phyloP scores from a whole-genome alignment of 169 alveolate species.

The Amoebophrya sp. region DNA sequence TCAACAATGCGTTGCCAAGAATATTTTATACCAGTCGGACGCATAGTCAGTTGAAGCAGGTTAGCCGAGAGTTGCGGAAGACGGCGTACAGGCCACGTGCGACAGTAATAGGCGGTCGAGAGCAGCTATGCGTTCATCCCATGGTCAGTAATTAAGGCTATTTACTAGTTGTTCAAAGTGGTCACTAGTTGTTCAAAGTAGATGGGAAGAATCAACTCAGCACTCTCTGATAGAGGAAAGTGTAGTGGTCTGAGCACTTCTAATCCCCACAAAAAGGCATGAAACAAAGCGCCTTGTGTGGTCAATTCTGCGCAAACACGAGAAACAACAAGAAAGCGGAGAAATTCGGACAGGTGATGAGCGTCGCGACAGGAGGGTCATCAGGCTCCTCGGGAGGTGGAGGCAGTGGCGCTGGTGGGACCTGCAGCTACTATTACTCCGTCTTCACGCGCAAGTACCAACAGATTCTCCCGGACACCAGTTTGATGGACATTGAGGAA shows the following conservation, averaged over 20 bases:
- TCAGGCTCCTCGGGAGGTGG: background rate
- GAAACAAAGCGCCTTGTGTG: background rate
- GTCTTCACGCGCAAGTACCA: background rate
- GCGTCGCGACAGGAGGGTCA: background rate
- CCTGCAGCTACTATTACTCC: background rate
- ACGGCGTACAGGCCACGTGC: background rate
- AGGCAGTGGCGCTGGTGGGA: background rate
- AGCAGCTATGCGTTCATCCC: background rate
- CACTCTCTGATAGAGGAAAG: too few relatives aligned
- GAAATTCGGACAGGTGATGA: background rate
- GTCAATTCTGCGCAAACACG: constrained; percentile 16
- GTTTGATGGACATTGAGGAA: background rate
- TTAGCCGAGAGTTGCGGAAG: background rate
- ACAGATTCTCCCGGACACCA: background rate
- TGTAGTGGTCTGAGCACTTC: too few relatives aligned
- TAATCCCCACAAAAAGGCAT: constrained; percentile 6
- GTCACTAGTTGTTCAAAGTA: too few relatives aligned
- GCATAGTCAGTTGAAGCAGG: constrained; percentile 33
- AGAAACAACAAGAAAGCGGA: background rate
- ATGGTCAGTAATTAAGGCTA: background rate
- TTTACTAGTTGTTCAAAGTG: too few relatives aligned
- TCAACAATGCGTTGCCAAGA: background rate
- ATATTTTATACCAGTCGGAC: constrained; percentile 27
- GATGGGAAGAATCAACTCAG: too few relatives aligned
- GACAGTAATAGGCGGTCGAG: background rate